Evolutionary conservation across 2,329 filamentous ascomycete species (phyloP).

Genomic region (Orbilia quercus): DNA sequence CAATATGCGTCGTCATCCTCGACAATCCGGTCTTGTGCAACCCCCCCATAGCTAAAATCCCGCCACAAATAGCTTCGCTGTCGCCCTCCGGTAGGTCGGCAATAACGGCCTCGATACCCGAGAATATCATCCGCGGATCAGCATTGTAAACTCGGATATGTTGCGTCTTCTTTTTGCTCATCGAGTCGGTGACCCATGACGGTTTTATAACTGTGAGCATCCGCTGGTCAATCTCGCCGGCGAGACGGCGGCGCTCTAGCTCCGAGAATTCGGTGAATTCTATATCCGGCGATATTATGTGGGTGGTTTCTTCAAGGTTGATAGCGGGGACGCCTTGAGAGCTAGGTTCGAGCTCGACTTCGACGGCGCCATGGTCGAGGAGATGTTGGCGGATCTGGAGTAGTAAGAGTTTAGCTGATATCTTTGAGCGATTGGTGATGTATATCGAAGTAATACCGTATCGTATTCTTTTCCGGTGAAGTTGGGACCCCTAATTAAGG

Average conservation of each 20-base stretch:
- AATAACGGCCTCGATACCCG: slow-evolving; percentile 82
- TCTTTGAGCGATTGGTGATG: neutral
- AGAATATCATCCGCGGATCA: slow-evolving; percentile 90
- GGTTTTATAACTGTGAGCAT: slow-evolving; percentile 87
- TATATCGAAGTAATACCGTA: slow-evolving; percentile 17
- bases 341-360: slow-evolving; percentile 60
- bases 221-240: slow-evolving; percentile 51
- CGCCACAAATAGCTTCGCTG: slow-evolving; percentile 90
- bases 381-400: slow-evolving; percentile 63
- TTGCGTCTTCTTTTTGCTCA: slow-evolving; percentile 76
- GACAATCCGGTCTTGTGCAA: slow-evolving; percentile 78
- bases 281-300: slow-evolving; percentile 79
- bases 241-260: slow-evolving; percentile 71
- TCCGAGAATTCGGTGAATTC: slow-evolving; percentile 89
- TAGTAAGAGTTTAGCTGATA: slow-evolving; percentile 7
- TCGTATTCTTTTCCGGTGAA: slow-evolving; percentile 50
- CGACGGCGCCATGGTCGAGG: slow-evolving; percentile 61
- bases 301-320: slow-evolving; percentile 67
- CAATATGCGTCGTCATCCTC: slow-evolving; percentile 85
- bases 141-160: slow-evolving; percentile 88
- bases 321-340: slow-evolving; percentile 57
- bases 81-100: slow-evolving; percentile 86
- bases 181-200: slow-evolving; percentile 79
- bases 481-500: slow-evolving; percentile 49
- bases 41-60: slow-evolving; percentile 88